These are phyloP conservation scores for Phragmites australis DNA, from an alignment of 176 grass and related monocot species.

Conservation along the genomic window DNA sequence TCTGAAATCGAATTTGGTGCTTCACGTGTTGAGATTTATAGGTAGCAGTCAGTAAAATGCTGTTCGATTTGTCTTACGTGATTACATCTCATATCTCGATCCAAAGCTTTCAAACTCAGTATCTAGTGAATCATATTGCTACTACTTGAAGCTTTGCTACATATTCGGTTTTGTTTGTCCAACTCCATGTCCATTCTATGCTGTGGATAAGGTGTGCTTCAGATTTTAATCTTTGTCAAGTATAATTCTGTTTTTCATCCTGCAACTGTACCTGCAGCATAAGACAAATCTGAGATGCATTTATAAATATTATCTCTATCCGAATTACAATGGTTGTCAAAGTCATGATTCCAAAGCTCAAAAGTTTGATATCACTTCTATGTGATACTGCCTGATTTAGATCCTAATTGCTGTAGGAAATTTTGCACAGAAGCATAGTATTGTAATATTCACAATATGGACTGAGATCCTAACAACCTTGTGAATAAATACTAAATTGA, in stretches of 20 bases:
- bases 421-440: not conserved
- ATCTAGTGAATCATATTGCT: slow-evolving; percentile 25
- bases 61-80: not conserved
- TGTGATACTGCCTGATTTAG: not conserved
- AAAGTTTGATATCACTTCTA: not conserved
- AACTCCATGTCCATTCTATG: not conserved
- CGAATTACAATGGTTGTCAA: slow-evolving; percentile 4
- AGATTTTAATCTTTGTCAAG: not conserved
- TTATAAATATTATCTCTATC: slow-evolving; percentile 1
- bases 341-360: not conserved
- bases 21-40: slow-evolving; percentile 85
- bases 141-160: slow-evolving; percentile 33
- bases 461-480: not conserved
- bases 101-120: slow-evolving; percentile 10
- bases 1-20: slow-evolving; percentile 84
- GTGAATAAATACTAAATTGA: not conserved
- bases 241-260: not conserved
- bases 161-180: slow-evolving; percentile 14
- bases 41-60: slow-evolving; percentile 50
- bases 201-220: slow-evolving; percentile 4
- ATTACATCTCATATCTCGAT: slow-evolving; percentile 2
- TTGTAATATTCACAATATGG: slow-evolving; percentile 26
- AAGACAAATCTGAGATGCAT: not conserved
- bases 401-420: not conserved
- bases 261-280: slow-evolving; percentile 1